Percentiles rank a stretch among this genome's conserved stretches.
phyloP scores from a whole-genome alignment of 2,329 filamentous ascomycete species.

The Fusarium tupiense region DNA sequence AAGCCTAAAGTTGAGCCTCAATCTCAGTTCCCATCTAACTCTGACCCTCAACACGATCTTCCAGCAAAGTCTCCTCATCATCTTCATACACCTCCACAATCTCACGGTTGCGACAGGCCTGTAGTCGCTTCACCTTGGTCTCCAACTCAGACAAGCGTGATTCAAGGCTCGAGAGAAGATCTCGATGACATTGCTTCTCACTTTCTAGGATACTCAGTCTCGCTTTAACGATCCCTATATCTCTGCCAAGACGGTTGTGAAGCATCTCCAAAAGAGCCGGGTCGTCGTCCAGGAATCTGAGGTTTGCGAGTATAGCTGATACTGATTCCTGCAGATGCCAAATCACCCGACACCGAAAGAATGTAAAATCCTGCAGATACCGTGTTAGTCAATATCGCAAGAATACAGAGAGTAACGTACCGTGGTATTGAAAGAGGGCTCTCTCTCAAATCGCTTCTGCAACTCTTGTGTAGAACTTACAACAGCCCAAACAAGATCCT shows the following conservation, averaged over 20 bases:
- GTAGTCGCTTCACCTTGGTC: not conserved
- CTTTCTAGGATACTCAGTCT: not conserved
- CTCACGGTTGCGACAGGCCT: too few relatives aligned
- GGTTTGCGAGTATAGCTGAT: not conserved
- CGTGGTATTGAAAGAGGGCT: not conserved
- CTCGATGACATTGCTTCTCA: not conserved
- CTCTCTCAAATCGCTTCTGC: not conserved
- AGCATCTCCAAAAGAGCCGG: too few relatives aligned
- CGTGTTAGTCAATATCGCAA: not conserved
- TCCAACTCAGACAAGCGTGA: not conserved
- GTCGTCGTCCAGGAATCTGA: not conserved
- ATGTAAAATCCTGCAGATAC: too few relatives aligned
- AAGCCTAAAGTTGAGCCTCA: not conserved
- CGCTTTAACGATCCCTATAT: not conserved
- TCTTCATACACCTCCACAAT: not conserved
- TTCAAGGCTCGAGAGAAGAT: not conserved
- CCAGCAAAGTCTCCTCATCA: not conserved
- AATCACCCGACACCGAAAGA: too few relatives aligned
- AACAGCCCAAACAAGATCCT: not conserved
- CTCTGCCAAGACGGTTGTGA: too few relatives aligned
- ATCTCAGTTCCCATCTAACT: not conserved
- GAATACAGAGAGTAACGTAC: not conserved
- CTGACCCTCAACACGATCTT: not conserved
- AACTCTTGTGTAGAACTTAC: not conserved
- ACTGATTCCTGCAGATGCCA: not conserved